Evolutionary conservation across 2,329 filamentous ascomycete species (phyloP).

Genomic region (Fusarium irregulare): DNA sequence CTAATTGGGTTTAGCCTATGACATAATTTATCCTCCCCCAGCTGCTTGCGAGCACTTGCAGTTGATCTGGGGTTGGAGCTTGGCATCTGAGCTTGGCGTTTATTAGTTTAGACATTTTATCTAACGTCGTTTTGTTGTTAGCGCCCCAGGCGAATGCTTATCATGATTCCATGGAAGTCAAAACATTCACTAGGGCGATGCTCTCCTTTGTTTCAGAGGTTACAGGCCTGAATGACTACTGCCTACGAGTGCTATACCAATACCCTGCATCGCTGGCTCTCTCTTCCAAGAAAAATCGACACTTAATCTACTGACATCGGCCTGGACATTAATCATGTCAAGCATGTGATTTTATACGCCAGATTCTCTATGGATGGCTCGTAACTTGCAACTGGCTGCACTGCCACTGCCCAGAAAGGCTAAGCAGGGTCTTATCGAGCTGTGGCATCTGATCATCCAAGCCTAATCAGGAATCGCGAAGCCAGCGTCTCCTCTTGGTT

Average conservation of each 20-base stretch:
- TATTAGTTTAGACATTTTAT: not conserved
- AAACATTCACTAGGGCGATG: not conserved
- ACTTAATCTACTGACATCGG: not conserved
- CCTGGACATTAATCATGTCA: not conserved
- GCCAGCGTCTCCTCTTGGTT: not conserved
- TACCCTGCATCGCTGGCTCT: not conserved
- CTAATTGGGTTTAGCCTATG: not conserved
- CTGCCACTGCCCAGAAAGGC: conserved; percentile 26
- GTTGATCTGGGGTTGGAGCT: conserved; percentile 23
- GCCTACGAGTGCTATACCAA: not conserved
- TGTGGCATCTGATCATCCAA: not conserved
- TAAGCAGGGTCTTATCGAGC: conserved; percentile 8
- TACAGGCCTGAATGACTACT: not conserved
- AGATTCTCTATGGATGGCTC: not conserved
- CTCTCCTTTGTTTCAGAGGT: not conserved
- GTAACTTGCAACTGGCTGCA: conserved; percentile 8
- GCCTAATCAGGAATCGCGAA: conserved; percentile 34
- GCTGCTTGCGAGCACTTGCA: conserved; percentile 21
- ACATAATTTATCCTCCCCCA: conserved; percentile 7
- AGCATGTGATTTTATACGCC: conserved; percentile 26
- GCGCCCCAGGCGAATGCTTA: not conserved
- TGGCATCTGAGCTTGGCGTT: conserved; percentile 25
- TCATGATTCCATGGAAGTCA: not conserved
- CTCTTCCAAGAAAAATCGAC: not conserved
- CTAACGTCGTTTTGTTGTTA: not conserved